Base-by-base conservation (phyloP, 1,284 basidiomycete species). In the Ganoderma sinense region DNA sequence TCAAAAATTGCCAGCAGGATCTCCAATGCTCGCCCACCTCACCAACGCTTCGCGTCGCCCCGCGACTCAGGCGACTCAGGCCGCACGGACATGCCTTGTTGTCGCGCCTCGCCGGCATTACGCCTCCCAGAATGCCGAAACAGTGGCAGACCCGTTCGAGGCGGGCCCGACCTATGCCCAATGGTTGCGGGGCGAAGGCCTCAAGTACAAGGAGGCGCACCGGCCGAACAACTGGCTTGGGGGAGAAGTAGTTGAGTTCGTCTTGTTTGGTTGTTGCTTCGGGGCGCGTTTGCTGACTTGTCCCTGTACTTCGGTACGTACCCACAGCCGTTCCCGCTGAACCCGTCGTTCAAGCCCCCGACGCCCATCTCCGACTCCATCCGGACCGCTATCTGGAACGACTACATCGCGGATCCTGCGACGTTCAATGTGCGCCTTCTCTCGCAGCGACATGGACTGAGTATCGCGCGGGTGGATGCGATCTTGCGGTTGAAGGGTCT, bases 401-500 rank as follows among this genome's bases (percentile, higher is more conserved):
- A 84, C 51, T 92, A 86, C 79, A 88, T 91, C 82, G 62, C 73
- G 14, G 82, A 93, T 72, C 92, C 91, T 6, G 73, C 83, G 58
- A 73, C 78, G 60, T 89, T 91, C 76, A 88, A 83, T 69, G 84
- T 92, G 43, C 87, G 93, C 39, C 80, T 79, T 8, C 84, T 96
- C 14, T 87, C 92, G 36, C 81, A 85, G 64, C 84, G 82, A 53
- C 88, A 89, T 79, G 86, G 89, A 64, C 75, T 95, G 59, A 90
- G 91, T 72, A 83, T 94, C 71, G 90, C 91, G 77, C 91, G 94
- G 36, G 85, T 96, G 23, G 89, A 94, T 65, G 94, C 94, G 0
- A 92, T 95, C 67, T 81, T 96, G 59, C 85, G 93, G 55, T 80
- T 96, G 75, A 95, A 96, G 78, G 90, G 91, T 41, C 82, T 94